These are phyloP conservation scores for Aspergillus novofumigatus DNA, from an alignment of 2,329 filamentous ascomycete genomes.

Conservation along the genomic window DNA sequence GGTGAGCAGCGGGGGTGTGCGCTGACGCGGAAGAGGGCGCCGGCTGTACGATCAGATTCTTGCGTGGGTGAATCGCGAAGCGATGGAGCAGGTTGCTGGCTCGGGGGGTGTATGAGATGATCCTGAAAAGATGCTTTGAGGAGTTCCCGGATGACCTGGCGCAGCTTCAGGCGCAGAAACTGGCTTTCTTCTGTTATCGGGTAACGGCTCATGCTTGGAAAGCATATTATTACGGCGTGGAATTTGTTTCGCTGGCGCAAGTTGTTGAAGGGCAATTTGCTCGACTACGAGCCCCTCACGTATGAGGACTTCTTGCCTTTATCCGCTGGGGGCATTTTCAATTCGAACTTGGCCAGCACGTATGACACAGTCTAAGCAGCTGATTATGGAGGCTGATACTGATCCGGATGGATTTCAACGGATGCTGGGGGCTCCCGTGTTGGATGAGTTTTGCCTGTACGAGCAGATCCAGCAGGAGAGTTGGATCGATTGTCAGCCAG, in stretches of 20 bases:
- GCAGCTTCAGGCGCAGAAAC: slow-evolving; percentile 29
- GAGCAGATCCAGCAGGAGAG: slow-evolving; percentile 19
- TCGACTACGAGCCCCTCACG: slow-evolving; percentile 44
- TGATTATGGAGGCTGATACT: slow-evolving; percentile 22
- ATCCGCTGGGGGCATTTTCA: slow-evolving; percentile 51
- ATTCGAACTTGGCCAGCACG: slow-evolving; percentile 37
- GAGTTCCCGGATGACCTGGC: slow-evolving; percentile 43
- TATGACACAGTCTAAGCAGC: slow-evolving; percentile 18
- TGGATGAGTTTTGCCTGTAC: slow-evolving; percentile 27
- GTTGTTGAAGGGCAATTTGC: slow-evolving; percentile 29
- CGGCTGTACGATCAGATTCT: slow-evolving; percentile 47
- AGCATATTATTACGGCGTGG: not conserved
- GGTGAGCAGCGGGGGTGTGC: slow-evolving; percentile 52
- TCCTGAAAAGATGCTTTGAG: slow-evolving; percentile 29
- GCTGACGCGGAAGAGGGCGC: slow-evolving; percentile 44
- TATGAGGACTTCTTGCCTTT: slow-evolving; percentile 55
- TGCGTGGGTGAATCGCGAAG: slow-evolving; percentile 15
- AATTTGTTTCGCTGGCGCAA: slow-evolving; percentile 19
- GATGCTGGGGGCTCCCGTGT: slow-evolving; percentile 15
- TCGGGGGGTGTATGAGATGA: slow-evolving; percentile 10
- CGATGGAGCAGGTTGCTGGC: no score
- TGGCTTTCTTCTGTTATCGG: slow-evolving; percentile 42
- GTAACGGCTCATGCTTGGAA: slow-evolving; percentile 13
- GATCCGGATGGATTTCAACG: slow-evolving; percentile 25
- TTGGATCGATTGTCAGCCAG: slow-evolving; percentile 1